Percentiles rank a stretch among this genome's conserved stretches.
phyloP scores from a whole-genome alignment of 2,329 filamentous ascomycete genomes.

The Ophiostoma ulmi region DNA sequence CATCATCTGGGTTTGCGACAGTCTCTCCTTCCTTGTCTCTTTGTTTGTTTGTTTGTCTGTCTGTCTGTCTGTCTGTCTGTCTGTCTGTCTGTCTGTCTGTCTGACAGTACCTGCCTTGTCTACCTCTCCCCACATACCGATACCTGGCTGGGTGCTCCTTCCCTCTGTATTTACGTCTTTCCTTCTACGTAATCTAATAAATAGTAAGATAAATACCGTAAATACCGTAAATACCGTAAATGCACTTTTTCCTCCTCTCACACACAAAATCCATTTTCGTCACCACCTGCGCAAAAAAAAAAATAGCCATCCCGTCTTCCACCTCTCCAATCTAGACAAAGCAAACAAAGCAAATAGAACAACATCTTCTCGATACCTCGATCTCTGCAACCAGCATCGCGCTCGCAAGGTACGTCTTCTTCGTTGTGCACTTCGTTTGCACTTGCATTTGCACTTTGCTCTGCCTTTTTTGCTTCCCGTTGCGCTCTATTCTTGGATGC shows the following conservation, averaged over 20 bases:
- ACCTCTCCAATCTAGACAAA: background rate
- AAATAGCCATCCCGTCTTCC: background rate
- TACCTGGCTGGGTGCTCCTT: conserved; percentile 13
- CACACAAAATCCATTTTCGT: conserved; percentile 17
- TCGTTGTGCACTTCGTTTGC: background rate
- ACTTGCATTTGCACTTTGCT: background rate
- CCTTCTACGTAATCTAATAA: conserved; percentile 2
- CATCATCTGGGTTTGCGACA: background rate
- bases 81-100: too few relatives aligned
- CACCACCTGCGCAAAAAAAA: conserved; percentile 13
- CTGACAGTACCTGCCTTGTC: background rate
- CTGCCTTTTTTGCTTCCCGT: background rate
- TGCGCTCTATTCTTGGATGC: background rate
- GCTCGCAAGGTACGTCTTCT: conserved; percentile 13
- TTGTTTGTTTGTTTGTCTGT: background rate
- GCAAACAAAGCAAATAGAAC: background rate
- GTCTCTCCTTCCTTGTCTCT: background rate
- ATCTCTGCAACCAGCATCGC: background rate
- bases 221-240: background rate
- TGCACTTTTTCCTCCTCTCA: conserved; percentile 1
- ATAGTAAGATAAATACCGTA: background rate
- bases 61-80: too few relatives aligned
- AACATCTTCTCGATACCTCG: background rate
- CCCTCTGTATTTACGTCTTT: background rate
- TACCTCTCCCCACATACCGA: conserved; percentile 11